Evolutionary conservation across 2,329 filamentous ascomycete species (phyloP), one percentile per base, ranked within the genome.

Genomic region (Sphaerulina vaccinii): DNA sequence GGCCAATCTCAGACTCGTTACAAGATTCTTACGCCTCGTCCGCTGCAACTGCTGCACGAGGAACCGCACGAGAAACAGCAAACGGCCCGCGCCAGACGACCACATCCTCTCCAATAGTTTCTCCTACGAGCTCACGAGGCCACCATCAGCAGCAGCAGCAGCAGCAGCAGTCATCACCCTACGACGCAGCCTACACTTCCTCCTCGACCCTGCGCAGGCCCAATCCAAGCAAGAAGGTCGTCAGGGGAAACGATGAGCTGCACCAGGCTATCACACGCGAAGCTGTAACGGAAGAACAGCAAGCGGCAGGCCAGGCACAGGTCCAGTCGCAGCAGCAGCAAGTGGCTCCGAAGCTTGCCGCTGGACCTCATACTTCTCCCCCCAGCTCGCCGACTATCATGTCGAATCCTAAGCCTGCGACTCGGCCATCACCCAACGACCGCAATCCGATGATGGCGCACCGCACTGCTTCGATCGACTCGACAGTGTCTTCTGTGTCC

Each of bases 401-500:
- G 54, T 49, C 52, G 3, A 44, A 36, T 23, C 37, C 54, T 19
- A 51, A 39, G 23, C 32, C 41, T 19, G 32, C 51, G 11, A 22
- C n/a, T 18, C 43, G 43, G 16, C 21, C 33, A 19, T 35, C 32
- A 16, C 42, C 51, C 19, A 29, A 39, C 46, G 38, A 49, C 27
- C 51, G 42, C 29, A 47, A 35, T 23, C 38, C 49, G 29, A 60
- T 57, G 18, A 62, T 65, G 64, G 54, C 61, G 37, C 84, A 61
- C 29, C 50, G 91, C 63, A 95, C 87, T 50, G 87, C 88, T 3
- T 96, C 92, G 9, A 92, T 96, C 64, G 92, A 97, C 70, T 96
- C 91, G 9, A 87, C 88, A n/a, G 86, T 95, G 40, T 96, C 92
- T 10, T 75, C 75, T 5, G 63, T 75, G 51, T 76, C 75, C 4